Evolutionary conservation across 805 yeast genomes (phyloP).

Genomic region (Saccharomyces mikatae): DNA sequence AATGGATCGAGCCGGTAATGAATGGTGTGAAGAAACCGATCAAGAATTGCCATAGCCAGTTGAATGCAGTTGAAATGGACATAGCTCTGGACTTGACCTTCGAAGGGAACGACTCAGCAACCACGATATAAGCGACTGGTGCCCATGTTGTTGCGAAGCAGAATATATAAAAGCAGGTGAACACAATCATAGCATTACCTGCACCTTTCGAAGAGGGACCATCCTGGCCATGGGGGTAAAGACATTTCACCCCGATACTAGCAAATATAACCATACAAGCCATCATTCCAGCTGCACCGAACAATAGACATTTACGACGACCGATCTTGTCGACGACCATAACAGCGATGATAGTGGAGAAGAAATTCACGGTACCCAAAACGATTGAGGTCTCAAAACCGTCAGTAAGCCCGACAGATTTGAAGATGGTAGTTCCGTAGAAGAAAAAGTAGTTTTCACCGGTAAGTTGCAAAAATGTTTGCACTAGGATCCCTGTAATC

Average conservation of each 20-base stretch:
- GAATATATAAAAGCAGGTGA: conserved; percentile 63
- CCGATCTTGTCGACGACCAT: conserved; percentile 49
- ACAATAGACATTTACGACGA: conserved; percentile 40
- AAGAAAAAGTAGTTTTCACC: conserved; percentile 62
- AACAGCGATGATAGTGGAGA: conserved; percentile 45
- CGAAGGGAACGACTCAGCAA: conserved; percentile 64
- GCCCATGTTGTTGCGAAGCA: conserved; percentile 74
- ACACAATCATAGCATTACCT: conserved; percentile 64
- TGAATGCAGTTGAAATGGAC: conserved; percentile 54
- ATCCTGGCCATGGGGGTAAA: conserved; percentile 37
- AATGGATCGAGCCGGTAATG: conserved; percentile 51
- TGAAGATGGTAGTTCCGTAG: conserved; percentile 55
- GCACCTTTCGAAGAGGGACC: conserved; percentile 41
- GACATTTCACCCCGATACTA: conserved; percentile 48
- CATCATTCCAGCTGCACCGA: conserved; percentile 44
- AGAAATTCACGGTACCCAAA: conserved; percentile 53
- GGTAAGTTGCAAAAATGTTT: conserved; percentile 60
- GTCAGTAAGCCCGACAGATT: conserved; percentile 53
- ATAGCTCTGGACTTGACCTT: conserved; percentile 54
- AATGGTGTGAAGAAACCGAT: conserved; percentile 63
- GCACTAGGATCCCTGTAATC: conserved; percentile 45
- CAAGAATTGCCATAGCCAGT: conserved; percentile 61
- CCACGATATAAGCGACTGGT: conserved; percentile 56
- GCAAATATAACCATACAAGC: conserved; percentile 44
- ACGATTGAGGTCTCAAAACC: conserved; percentile 53